phyloP scores from a whole-genome alignment of 2,329 filamentous ascomycete genomes.

The Colletotrichum sansevieriae region DNA sequence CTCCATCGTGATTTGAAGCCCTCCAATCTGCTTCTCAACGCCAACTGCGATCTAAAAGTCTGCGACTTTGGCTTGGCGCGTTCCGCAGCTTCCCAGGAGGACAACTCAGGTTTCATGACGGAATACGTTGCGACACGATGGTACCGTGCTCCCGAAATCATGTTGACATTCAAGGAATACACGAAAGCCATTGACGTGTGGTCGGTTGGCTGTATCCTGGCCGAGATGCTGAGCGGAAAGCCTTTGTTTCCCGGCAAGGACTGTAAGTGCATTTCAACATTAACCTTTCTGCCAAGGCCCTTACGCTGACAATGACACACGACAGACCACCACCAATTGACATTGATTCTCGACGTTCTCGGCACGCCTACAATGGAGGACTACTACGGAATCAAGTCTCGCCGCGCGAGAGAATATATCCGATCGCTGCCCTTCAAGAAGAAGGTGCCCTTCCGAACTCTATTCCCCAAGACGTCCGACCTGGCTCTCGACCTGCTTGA shows the following conservation, averaged over 20 bases:
- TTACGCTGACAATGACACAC: conserved; percentile 27
- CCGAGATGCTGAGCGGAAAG: conserved; percentile 99
- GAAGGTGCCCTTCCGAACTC: conserved; percentile 96
- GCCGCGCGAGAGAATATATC: conserved; percentile 97
- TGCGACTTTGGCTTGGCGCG: conserved; percentile 98
- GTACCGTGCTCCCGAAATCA: conserved; percentile 99
- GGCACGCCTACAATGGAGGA: conserved; percentile 99
- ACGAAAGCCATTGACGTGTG: conserved; percentile 99
- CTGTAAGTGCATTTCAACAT: conserved; percentile 69
- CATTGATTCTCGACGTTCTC: conserved; percentile 95
- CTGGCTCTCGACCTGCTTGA: conserved; percentile 93
- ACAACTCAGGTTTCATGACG: conserved; percentile 99
- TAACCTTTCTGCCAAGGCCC: neutral
- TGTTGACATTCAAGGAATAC: conserved; percentile 99
- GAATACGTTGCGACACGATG: conserved; percentile 99
- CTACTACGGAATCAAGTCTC: conserved; percentile 99
- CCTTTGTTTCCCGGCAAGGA: conserved; percentile 98
- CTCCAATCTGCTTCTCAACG: conserved; percentile 95
- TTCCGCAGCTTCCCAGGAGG: conserved; percentile 95
- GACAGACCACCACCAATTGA: conserved; percentile 95
- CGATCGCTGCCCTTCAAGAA: conserved; percentile 99
- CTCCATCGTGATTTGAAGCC: conserved; percentile 98
- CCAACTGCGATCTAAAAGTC: conserved; percentile 98
- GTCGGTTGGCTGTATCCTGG: conserved; percentile 98
- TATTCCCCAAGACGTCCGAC: conserved; percentile 99